Percentiles rank a stretch among this genome's conserved stretches.
Conservation (phyloP, 2,329 filamentous ascomycete genomes). For the Paracoccidioides brasiliensis region DNA sequence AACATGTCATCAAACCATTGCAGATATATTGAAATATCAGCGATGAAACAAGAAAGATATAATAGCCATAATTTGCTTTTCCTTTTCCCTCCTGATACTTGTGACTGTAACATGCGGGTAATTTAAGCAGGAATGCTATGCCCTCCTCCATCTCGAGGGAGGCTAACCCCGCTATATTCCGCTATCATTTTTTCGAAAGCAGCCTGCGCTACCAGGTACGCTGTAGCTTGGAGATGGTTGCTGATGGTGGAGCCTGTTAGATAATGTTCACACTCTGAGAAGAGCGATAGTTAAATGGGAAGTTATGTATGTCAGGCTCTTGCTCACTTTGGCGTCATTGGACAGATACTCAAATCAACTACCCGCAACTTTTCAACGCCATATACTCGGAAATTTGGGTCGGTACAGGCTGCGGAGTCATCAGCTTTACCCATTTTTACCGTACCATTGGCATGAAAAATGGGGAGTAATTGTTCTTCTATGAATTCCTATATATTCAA, state of each 20-base stretch:
- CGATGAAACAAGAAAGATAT: too few relatives aligned
- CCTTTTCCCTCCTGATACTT: too few relatives aligned
- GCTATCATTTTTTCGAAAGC: slow-evolving; percentile 30
- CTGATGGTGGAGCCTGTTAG: slow-evolving; percentile 12
- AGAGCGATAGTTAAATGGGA: background rate
- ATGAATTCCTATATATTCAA: background rate
- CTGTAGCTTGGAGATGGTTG: slow-evolving; percentile 36
- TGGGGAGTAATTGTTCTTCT: background rate
- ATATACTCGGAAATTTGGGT: slow-evolving; percentile 3
- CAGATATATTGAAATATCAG: too few relatives aligned
- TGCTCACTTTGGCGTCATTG: slow-evolving; percentile 6
- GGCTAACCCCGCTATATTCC: background rate
- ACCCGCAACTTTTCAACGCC: slow-evolving; percentile 6
- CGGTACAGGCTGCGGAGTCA: slow-evolving; percentile 5
- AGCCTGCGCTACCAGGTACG: slow-evolving; percentile 37
- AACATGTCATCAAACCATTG: too few relatives aligned
- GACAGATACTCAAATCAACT: slow-evolving; percentile 7
- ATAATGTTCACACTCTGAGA: background rate
- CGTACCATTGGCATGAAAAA: slow-evolving; percentile 7
- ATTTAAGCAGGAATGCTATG: background rate
- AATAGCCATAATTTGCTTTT: too few relatives aligned
- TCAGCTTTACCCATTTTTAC: slow-evolving; percentile 7
- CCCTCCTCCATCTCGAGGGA: background rate
- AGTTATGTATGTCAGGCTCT: background rate
- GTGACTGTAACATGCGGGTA: background rate